phyloP scores from a whole-genome alignment of 108 stramenopile species.

The Pseudonitzschia multiseries region DNA sequence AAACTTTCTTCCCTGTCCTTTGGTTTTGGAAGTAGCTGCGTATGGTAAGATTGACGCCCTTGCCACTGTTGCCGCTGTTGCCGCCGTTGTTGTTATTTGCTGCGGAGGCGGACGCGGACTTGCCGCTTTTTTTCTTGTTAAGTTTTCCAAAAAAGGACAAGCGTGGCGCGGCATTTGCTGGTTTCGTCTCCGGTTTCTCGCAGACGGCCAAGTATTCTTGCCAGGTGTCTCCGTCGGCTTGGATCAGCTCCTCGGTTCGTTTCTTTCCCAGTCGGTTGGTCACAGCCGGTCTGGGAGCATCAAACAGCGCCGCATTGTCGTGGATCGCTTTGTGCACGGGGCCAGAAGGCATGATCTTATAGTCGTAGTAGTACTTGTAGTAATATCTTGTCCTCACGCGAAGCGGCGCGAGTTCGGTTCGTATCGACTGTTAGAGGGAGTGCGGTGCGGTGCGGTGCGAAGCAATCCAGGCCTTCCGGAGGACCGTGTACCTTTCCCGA shows the following conservation, averaged over 20 bases:
- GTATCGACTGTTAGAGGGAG: too few relatives aligned
- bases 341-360: background rate
- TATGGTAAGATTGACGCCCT: slow-evolving; percentile 37
- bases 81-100: slow-evolving; percentile 1
- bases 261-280: slow-evolving; percentile 44
- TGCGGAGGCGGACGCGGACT: too few relatives aligned
- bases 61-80: background rate
- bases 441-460: too few relatives aligned
- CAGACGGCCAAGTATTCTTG: slow-evolving; percentile 69
- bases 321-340: background rate
- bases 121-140: slow-evolving; percentile 1
- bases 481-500: too few relatives aligned
- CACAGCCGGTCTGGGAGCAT: slow-evolving; percentile 7
- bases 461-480: too few relatives aligned
- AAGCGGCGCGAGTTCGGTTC: too few relatives aligned
- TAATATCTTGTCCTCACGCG: too few relatives aligned
- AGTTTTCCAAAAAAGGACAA: slow-evolving; percentile 3
- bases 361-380: too few relatives aligned
- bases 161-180: background rate
- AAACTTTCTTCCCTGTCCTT: slow-evolving; percentile 62
- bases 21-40: slow-evolving; percentile 71
- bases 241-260: slow-evolving; percentile 20
- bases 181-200: slow-evolving; percentile 32
- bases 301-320: background rate
- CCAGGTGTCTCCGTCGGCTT: slow-evolving; percentile 77